Evolutionary conservation across 2,329 filamentous ascomycete species (phyloP), one percentile per base, ranked within the genome.

Genomic region (Neonectria ditissima): DNA sequence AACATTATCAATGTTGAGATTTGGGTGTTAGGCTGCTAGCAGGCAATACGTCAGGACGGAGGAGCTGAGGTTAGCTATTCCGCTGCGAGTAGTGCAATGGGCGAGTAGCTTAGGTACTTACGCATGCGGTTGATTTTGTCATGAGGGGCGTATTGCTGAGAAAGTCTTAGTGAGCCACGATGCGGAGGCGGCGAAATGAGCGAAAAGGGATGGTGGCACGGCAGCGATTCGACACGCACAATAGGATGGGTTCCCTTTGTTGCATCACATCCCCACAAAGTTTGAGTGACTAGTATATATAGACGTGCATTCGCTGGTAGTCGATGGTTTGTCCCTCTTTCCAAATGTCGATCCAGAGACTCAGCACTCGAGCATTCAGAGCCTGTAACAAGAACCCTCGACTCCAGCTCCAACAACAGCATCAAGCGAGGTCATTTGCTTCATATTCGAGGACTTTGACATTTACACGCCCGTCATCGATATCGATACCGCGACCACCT

Each of bases 91-190:
- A 9, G 37, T 41, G 37, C 5, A 41, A 3, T 9, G 11, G 37
- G 16, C 7, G 11, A 16, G 3, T 34, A 34, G 32, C 8, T 4
- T 34, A 34, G 44, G 45, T 39, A 55, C 66, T 30, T 34, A 34
- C 10, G 32, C 20, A 47, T 45, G 52, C 55, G 54, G 52, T 41
- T 56, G n/a, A 28, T 55, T 56, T 56, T 56, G 59, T 62, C 53
- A 56, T 64, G 63, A 70, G 69, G 63, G 63, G 67, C 41, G 41
- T 30, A 22, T 56, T 71, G 69, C 68, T 72, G 68, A 72, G 69
- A 55, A 70, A 72, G 62, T 61, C 45, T 64, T 70, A 67, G 69
- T 64, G 69, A 72, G 63, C 69, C 53, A 61, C 32, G 58, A 47
- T 37, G 24, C 10, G 16, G 45, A 48, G 16, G 26, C 45, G 45